Conservation (phyloP, 495 filamentous ascomycete species). For the Trichoderma orchidacearum region DNA sequence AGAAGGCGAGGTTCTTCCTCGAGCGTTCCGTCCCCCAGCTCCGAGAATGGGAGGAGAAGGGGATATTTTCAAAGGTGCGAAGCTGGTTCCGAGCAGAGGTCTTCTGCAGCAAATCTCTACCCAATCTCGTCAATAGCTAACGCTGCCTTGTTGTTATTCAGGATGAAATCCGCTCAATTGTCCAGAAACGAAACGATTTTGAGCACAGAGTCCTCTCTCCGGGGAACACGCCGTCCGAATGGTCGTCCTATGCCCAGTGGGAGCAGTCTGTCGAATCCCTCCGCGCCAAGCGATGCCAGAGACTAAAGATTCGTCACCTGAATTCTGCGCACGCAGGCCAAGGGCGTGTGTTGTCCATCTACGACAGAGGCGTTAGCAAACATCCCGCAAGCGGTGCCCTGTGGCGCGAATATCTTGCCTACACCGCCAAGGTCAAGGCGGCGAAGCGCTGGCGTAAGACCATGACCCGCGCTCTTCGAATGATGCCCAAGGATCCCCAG, state of each 20-base stretch:
- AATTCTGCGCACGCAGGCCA: constrained; percentile 50
- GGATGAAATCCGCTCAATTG: constrained; percentile 79
- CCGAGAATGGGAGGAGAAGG: constrained; percentile 74
- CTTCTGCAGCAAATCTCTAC: too few species aligned
- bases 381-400: constrained; percentile 70
- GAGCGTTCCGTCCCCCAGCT: constrained; percentile 86
- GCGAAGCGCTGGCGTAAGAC: constrained; percentile 67
- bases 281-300: constrained; percentile 65
- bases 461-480: constrained; percentile 60
- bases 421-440: constrained; percentile 59
- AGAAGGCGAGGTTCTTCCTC: constrained; percentile 89
- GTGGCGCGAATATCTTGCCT: constrained; percentile 91
- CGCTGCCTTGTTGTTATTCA: constrained; percentile 14
- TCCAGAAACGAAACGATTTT: constrained; percentile 81
- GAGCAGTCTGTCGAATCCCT: constrained; percentile 82
- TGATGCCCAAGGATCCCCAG: constrained; percentile 73
- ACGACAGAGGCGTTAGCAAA: constrained; percentile 75
- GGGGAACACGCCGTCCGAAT: constrained; percentile 61
- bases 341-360: constrained; percentile 72
- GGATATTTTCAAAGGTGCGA: constrained; percentile 66
- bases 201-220: constrained; percentile 81
- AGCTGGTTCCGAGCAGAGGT: background rate
- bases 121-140: too few species aligned
- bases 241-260: constrained; percentile 74
- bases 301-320: constrained; percentile 54